phyloP scores from a whole-genome alignment of 305 asterid genomes.

The Fraxinus sp. region DNA sequence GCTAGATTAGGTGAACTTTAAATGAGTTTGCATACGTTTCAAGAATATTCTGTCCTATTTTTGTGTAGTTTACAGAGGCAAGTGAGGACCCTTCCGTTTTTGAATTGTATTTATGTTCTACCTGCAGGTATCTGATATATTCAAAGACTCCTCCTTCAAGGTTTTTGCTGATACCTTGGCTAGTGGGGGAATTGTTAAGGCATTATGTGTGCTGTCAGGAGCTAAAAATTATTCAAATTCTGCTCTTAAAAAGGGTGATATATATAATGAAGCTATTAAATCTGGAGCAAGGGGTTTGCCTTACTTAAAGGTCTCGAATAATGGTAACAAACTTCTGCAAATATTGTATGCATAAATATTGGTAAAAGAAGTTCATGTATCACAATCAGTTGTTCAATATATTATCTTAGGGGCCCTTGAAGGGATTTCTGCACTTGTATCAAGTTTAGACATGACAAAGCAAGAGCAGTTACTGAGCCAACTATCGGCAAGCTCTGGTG shows the following conservation, averaged over 20 bases:
- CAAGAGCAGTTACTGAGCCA: constrained; percentile 51
- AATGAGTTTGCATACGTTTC: neutral
- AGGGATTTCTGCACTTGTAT: constrained; percentile 79
- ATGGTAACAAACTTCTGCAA: constrained; percentile 46
- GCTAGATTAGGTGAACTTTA: constrained; percentile 6
- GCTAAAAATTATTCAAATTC: constrained; percentile 75
- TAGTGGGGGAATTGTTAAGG: constrained; percentile 65
- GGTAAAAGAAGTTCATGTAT: constrained; percentile 1
- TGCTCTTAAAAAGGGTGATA: constrained; percentile 87
- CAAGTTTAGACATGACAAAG: constrained; percentile 55
- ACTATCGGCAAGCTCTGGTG: constrained; percentile 71
- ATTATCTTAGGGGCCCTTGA: constrained; percentile 64
- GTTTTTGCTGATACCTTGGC: constrained; percentile 74
- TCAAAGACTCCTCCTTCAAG: constrained; percentile 77
- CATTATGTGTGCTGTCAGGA: constrained; percentile 76
- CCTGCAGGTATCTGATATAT: constrained; percentile 70
- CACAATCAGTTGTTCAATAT: constrained; percentile 9
- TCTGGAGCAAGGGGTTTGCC: constrained; percentile 97
- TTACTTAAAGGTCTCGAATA: constrained; percentile 73
- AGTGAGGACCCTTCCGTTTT: constrained; percentile 13
- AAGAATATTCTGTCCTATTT: neutral
- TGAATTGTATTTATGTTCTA: constrained; percentile 17
- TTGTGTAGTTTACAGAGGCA: neutral
- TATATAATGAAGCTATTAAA: constrained; percentile 75
- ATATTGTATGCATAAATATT: constrained; percentile 1